Base-by-base conservation (phyloP, 106 monocot species). In the Cymbidium sinense region DNA sequence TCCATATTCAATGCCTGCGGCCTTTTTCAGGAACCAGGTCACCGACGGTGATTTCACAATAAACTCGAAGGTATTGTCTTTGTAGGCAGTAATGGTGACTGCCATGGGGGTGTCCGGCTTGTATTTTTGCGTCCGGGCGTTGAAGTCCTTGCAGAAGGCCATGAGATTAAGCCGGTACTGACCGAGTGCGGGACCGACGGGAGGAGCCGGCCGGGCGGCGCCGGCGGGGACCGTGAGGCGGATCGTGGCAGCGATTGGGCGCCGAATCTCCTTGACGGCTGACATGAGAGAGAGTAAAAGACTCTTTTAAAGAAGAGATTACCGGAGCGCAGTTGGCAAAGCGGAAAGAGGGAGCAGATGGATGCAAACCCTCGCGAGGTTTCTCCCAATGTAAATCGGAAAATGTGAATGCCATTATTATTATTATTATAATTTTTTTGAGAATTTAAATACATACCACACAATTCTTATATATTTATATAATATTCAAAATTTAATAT, bases 141-240 rank as follows among this genome's bases (percentile, higher is more conserved):
- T 89, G 83, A 89, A 89, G 62, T 89, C 89, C 72, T 89, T 89
- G 89, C 89, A 89, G 51, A 89, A 89, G 7, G 89, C 89, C 89
- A 89, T 89, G 51, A 89, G 81, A 50, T 89, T 89, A n/a, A 89
- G 83, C 20, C 89, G 75, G 58, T 89, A 89, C 75, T 81, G 83
- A 9, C 89, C 89, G 17, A 89, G 86, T 2, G 83, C 89, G 4
- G 89, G 89, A 1, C 86, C 86, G 5, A 89, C 89, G 13, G 89
- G 89, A 6, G 89, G 89, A 8, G 86, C 86, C 12, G 86, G 89
- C 2, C 89, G 86, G 34, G 86, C 89, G 2, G 51, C 89, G 7
- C 86, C 89, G 0, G 89, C 89, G 2, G 86, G 89, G 34, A 89
- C 89, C 9, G 83, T 89, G 34, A 89, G 86, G n/a, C 86, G 83